Conservation (phyloP, 2,329 filamentous ascomycete species). For the Thielaviopsis populi region DNA sequence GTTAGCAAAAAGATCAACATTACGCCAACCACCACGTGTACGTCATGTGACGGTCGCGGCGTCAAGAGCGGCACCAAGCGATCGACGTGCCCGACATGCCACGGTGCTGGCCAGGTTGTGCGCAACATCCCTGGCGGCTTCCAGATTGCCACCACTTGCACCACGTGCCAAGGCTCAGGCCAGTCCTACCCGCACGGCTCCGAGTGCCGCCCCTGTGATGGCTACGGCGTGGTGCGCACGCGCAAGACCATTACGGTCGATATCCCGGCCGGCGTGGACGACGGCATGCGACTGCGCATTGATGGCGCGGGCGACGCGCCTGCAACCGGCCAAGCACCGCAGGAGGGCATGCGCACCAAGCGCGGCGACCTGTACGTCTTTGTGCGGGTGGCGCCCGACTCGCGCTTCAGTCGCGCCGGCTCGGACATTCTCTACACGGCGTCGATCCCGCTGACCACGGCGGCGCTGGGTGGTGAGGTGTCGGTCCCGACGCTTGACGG, state of each 20-base stretch:
- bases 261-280: slow-evolving; percentile 89
- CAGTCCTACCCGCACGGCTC: slow-evolving; percentile 60
- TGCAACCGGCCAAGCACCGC: slow-evolving; percentile 52
- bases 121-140: slow-evolving; percentile 87
- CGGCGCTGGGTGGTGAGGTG: slow-evolving; percentile 79
- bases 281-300: slow-evolving; percentile 83
- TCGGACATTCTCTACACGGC: slow-evolving; percentile 89
- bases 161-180: slow-evolving; percentile 65
- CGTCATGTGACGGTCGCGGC: slow-evolving; percentile 69
- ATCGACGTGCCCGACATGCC: slow-evolving; percentile 61
- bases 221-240: slow-evolving; percentile 72
- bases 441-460: slow-evolving; percentile 80
- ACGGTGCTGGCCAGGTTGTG: slow-evolving; percentile 72
- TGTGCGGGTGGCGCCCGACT: slow-evolving; percentile 75
- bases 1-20: slow-evolving; percentile 76
- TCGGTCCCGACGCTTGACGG: slow-evolving; percentile 80
- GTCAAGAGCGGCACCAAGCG: slow-evolving; percentile 67
- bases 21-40: slow-evolving; percentile 65
- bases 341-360: slow-evolving; percentile 43
- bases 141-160: slow-evolving; percentile 87
- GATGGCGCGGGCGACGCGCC: slow-evolving; percentile 79
- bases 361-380: slow-evolving; percentile 84
- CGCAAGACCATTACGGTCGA: slow-evolving; percentile 73
- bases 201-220: slow-evolving; percentile 66
- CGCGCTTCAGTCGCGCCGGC: slow-evolving; percentile 75